These are phyloP conservation scores for Daldinia eschscholtzii DNA, from an alignment of 2,329 filamentous ascomycete species.

Conservation along the genomic window DNA sequence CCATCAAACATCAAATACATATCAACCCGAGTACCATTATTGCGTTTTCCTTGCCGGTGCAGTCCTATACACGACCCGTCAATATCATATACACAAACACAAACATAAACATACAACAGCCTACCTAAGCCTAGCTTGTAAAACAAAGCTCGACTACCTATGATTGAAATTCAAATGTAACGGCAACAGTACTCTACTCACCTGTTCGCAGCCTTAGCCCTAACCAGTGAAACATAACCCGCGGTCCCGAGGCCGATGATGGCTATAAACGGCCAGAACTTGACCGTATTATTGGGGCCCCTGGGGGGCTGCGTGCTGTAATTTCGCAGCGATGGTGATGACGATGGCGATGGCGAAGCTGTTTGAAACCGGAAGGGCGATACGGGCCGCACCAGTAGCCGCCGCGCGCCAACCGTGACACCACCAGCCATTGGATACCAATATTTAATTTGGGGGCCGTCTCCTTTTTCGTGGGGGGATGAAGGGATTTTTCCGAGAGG, in stretches of 20 bases:
- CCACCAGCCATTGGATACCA: constrained; percentile 41
- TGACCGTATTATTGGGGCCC: constrained; percentile 57
- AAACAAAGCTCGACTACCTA: background rate
- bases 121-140: background rate
- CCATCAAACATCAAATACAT: background rate
- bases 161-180: background rate
- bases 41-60: constrained; percentile 24
- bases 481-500: background rate
- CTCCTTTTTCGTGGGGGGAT: constrained; percentile 5
- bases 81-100: constrained; percentile 14
- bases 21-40: constrained; percentile 9
- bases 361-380: constrained; percentile 38
- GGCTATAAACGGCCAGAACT: constrained; percentile 70
- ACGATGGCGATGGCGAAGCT: background rate
- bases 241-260: constrained; percentile 63
- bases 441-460: constrained; percentile 24
- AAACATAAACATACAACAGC: background rate
- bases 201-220: constrained; percentile 64
- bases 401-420: constrained; percentile 36
- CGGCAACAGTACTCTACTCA: constrained; percentile 50
- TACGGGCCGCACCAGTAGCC: constrained; percentile 44
- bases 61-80: constrained; percentile 24
- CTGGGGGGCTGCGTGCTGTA: constrained; percentile 60
- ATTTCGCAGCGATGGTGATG: constrained; percentile 40
- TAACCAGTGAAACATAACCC: constrained; percentile 65